These are phyloP conservation scores for Ogataea henricii DNA, from an alignment of 805 yeast genomes.

Conservation along the genomic window DNA sequence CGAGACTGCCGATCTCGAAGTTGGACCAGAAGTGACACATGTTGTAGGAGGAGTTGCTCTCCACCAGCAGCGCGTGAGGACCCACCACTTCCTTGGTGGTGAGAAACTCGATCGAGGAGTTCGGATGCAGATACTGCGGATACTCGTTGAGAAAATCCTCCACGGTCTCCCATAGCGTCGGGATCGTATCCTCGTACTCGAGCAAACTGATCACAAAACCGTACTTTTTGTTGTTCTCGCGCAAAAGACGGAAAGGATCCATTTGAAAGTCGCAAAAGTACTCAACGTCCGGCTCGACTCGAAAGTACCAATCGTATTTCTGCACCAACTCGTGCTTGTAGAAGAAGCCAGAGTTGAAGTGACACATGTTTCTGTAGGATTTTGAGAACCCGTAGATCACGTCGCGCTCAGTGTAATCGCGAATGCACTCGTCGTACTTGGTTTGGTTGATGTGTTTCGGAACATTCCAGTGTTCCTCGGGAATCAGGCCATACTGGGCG, in stretches of 20 bases:
- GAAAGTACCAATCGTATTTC: slow-evolving; percentile 86
- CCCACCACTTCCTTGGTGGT: slow-evolving; percentile 55
- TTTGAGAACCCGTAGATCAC: slow-evolving; percentile 66
- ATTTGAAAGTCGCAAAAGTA: slow-evolving; percentile 84
- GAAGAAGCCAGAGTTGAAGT: slow-evolving; percentile 90
- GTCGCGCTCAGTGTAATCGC: slow-evolving; percentile 44
- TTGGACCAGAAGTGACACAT: slow-evolving; percentile 88
- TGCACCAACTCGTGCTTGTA: slow-evolving; percentile 72
- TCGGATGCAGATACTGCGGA: slow-evolving; percentile 63
- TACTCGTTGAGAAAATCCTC: slow-evolving; percentile 59
- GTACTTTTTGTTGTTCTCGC: slow-evolving; percentile 74
- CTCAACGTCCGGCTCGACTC: slow-evolving; percentile 92
- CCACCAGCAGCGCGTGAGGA: slow-evolving; percentile 40
- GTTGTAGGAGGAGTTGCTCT: slow-evolving; percentile 61
- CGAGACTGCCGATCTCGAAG: slow-evolving; percentile 73
- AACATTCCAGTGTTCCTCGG: slow-evolving; percentile 71
- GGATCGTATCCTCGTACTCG: slow-evolving; percentile 84
- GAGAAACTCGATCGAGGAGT: slow-evolving; percentile 60
- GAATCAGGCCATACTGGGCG: slow-evolving; percentile 67
- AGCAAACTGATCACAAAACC: slow-evolving; percentile 84
- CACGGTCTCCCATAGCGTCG: slow-evolving; percentile 78
- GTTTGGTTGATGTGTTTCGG: slow-evolving; percentile 72
- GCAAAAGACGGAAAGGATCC: slow-evolving; percentile 84
- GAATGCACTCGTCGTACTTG: slow-evolving; percentile 48
- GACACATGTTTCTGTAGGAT: slow-evolving; percentile 90